These are phyloP conservation scores for Kodamaea ohmeri DNA, from an alignment of 1,139 yeast species.

Conservation along the genomic window DNA sequence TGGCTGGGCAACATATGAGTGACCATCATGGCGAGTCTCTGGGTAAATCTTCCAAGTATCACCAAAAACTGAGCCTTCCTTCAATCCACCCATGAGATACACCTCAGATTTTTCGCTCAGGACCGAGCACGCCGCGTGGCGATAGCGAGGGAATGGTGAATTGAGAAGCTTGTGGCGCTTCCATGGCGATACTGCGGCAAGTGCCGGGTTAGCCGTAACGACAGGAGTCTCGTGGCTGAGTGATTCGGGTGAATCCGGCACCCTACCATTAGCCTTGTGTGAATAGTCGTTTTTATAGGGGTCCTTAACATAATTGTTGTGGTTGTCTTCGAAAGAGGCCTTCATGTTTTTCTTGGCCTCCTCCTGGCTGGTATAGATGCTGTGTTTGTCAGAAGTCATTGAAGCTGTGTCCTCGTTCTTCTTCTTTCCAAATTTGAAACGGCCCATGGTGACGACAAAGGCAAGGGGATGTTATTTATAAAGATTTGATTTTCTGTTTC, in stretches of 20 bases:
- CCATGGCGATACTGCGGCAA: slow-evolving; percentile 62
- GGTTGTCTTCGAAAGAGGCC: slow-evolving; percentile 3
- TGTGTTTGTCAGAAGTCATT: slow-evolving; percentile 13
- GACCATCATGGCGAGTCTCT: slow-evolving; percentile 21
- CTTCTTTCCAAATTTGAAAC: slow-evolving; percentile 31
- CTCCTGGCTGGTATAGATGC: slow-evolving; percentile 5
- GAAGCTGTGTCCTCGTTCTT: slow-evolving; percentile 15
- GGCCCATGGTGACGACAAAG: slow-evolving; percentile 20
- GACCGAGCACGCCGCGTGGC: slow-evolving; percentile 81
- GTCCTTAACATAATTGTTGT: too few relatives aligned
- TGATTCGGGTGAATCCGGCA: not conserved
- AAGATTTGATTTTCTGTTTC: slow-evolving; percentile 1
- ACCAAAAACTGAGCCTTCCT: slow-evolving; percentile 89
- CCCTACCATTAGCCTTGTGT: too few relatives aligned
- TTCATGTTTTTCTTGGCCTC: not conserved
- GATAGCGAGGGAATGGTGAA: slow-evolving; percentile 91
- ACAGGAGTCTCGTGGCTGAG: not conserved
- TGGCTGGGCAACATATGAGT: slow-evolving; percentile 53
- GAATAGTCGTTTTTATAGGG: too few relatives aligned
- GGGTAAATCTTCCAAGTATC: slow-evolving; percentile 84
- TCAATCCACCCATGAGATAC: slow-evolving; percentile 91
- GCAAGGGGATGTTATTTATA: slow-evolving; percentile 2
- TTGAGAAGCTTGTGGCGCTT: slow-evolving; percentile 62
- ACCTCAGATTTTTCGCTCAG: slow-evolving; percentile 80
- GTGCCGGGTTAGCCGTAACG: slow-evolving; percentile 5